These are phyloP conservation scores for Saccharomycopsis fermentans DNA, from an alignment of 805 yeast genomes.

Conservation along the genomic window DNA sequence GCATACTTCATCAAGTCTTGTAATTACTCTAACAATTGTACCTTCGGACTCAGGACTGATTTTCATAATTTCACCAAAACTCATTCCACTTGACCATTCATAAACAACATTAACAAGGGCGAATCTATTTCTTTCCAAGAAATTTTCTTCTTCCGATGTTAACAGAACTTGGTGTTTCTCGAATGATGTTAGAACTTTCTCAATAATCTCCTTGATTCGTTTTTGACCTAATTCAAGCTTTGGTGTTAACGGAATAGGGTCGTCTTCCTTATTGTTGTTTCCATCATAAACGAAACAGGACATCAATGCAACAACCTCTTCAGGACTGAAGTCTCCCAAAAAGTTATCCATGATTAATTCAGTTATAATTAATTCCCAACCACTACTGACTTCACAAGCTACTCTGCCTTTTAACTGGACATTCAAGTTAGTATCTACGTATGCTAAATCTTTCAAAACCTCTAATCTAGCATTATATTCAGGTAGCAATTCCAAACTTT, in stretches of 20 bases:
- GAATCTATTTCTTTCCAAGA: slow-evolving; percentile 74
- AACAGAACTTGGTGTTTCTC: slow-evolving; percentile 59
- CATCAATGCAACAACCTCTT: slow-evolving; percentile 89
- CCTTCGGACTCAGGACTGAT: slow-evolving; percentile 91
- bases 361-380: slow-evolving; percentile 83
- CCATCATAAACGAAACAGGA: slow-evolving; percentile 95
- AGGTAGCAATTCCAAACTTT: slow-evolving; percentile 81
- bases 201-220: slow-evolving; percentile 62
- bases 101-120: slow-evolving; percentile 89
- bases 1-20: slow-evolving; percentile 88
- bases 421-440: slow-evolving; percentile 65
- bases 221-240: slow-evolving; percentile 62
- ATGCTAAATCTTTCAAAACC: slow-evolving; percentile 70
- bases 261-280: slow-evolving; percentile 46
- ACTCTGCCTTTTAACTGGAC: slow-evolving; percentile 80
- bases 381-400: slow-evolving; percentile 85
- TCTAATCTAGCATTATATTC: slow-evolving; percentile 84
- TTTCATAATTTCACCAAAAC: slow-evolving; percentile 85
- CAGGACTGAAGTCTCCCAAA: slow-evolving; percentile 86
- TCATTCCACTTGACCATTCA: slow-evolving; percentile 95
- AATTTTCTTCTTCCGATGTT: slow-evolving; percentile 78
- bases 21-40: slow-evolving; percentile 90
- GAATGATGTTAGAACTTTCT: slow-evolving; percentile 49
- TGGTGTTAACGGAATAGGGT: slow-evolving; percentile 58
- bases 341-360: slow-evolving; percentile 87